Conservation (phyloP, 805 yeast species). For the Yarrowia sp. region DNA sequence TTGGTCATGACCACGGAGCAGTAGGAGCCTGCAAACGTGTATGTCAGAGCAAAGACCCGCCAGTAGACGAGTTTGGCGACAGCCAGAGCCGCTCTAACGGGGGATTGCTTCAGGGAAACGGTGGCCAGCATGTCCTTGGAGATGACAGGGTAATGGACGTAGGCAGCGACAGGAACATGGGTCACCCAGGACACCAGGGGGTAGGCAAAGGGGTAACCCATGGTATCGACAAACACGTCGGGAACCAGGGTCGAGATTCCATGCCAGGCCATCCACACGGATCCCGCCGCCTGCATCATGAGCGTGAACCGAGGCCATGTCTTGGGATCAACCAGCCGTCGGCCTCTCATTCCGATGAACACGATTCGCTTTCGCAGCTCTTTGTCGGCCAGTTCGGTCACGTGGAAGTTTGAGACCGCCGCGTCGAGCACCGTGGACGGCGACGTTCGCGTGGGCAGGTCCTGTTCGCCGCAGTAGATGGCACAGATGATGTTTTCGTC, state of each 20-base stretch:
- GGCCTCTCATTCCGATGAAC: constrained; percentile 63
- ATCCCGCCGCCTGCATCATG: constrained; percentile 86
- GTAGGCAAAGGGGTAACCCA: constrained; percentile 91
- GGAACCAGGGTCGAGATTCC: constrained; percentile 74
- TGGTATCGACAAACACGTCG: constrained; percentile 92
- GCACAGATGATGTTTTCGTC: constrained; percentile 62
- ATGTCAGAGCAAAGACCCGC: constrained; percentile 67
- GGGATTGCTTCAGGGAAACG: constrained; percentile 50
- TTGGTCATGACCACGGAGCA: constrained; percentile 75
- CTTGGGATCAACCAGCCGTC: constrained; percentile 68
- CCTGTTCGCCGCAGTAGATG: constrained; percentile 72
- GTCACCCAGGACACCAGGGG: constrained; percentile 65
- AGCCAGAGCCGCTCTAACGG: constrained; percentile 40
- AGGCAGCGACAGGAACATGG: constrained; percentile 78
- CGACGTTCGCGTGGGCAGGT: constrained; percentile 48
- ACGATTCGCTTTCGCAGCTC: constrained; percentile 61
- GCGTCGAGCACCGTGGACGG: constrained; percentile 57
- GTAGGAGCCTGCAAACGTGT: constrained; percentile 69
- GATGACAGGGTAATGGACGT: constrained; percentile 94
- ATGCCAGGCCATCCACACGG: constrained; percentile 69
- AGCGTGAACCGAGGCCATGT: constrained; percentile 84
- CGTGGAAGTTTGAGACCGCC: constrained; percentile 40
- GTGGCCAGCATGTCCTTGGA: constrained; percentile 85
- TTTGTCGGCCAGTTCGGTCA: constrained; percentile 52
- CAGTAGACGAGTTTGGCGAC: constrained; percentile 61